Evolutionary conservation across 495 filamentous ascomycete genomes (phyloP).

Genomic region (Cercophora newfieldiana): DNA sequence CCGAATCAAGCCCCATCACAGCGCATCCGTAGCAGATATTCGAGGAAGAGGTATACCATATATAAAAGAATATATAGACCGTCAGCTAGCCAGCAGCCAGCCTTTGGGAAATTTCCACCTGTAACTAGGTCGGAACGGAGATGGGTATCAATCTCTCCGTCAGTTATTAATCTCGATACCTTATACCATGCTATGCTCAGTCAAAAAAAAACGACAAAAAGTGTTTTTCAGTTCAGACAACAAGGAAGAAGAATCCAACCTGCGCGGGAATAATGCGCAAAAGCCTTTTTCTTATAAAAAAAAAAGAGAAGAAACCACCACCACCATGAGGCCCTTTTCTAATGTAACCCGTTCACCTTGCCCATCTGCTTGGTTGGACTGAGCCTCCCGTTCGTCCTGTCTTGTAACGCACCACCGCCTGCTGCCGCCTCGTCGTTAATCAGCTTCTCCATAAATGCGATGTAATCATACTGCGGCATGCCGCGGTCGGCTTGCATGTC

Average conservation of each 20-base stretch:
- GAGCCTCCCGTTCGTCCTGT: background rate
- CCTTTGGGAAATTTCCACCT: background rate
- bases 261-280: background rate
- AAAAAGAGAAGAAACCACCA: conserved; percentile 1
- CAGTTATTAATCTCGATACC: background rate
- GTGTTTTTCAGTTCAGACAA: background rate
- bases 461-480: conserved; percentile 82
- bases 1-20: too few species aligned
- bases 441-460: conserved; percentile 87
- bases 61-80: background rate
- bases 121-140: background rate
- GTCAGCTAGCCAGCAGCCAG: background rate
- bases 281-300: background rate
- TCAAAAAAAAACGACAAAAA: background rate
- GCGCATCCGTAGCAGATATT: background rate
- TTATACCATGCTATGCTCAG: conserved; percentile 2
- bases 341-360: conserved; percentile 15
- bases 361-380: conserved; percentile 2
- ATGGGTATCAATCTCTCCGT: background rate
- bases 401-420: background rate
- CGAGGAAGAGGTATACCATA: background rate
- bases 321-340: background rate
- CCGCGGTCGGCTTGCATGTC: conserved; percentile 77
- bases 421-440: conserved; percentile 34
- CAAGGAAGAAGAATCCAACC: background rate